Percentiles rank a stretch among this genome's conserved stretches.
Conservation (phyloP, 2,329 filamentous ascomycete genomes). For the Paradendryphiella salina region DNA sequence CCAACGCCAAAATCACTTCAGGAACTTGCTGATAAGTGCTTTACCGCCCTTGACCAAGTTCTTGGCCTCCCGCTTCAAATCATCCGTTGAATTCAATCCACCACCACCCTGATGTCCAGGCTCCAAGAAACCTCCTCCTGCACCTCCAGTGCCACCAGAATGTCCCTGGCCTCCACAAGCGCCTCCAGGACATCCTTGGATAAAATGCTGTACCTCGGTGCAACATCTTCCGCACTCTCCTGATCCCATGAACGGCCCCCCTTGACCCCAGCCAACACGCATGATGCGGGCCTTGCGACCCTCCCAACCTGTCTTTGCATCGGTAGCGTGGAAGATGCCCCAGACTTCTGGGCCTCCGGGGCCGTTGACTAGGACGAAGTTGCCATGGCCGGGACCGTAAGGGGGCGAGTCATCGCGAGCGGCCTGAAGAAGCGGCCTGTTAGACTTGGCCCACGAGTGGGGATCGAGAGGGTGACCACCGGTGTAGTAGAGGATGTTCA, state of each 20-base stretch:
- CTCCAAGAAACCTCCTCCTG: conserved; percentile 17
- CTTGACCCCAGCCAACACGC: conserved; percentile 45
- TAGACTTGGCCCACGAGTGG: conserved; percentile 47
- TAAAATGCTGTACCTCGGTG: conserved; percentile 38
- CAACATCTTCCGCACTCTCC: conserved; percentile 46
- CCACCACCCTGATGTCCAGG: conserved; percentile 20
- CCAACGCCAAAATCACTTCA: conserved; percentile 20
- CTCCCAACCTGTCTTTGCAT: conserved; percentile 52
- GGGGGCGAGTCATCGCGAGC: conserved; percentile 43
- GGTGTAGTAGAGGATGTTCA: conserved; percentile 50
- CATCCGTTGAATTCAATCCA: conserved; percentile 7
- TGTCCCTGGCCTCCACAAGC: conserved; percentile 33
- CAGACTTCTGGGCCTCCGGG: conserved; percentile 47
- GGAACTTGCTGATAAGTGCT: conserved; percentile 32
- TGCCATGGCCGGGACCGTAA: conserved; percentile 53
- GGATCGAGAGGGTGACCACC: conserved; percentile 49
- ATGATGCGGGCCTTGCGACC: conserved; percentile 52
- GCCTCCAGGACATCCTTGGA: conserved; percentile 35
- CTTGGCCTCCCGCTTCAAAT: conserved; percentile 27
- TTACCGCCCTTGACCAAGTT: conserved; percentile 29
- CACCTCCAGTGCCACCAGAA: conserved; percentile 25
- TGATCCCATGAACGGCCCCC: conserved; percentile 50
- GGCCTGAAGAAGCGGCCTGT: conserved; percentile 47
- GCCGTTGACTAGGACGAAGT: conserved; percentile 47
- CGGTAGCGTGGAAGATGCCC: conserved; percentile 53